Conservation (phyloP, 1,284 basidiomycete genomes). For the Hemileia vastatrix region DNA sequence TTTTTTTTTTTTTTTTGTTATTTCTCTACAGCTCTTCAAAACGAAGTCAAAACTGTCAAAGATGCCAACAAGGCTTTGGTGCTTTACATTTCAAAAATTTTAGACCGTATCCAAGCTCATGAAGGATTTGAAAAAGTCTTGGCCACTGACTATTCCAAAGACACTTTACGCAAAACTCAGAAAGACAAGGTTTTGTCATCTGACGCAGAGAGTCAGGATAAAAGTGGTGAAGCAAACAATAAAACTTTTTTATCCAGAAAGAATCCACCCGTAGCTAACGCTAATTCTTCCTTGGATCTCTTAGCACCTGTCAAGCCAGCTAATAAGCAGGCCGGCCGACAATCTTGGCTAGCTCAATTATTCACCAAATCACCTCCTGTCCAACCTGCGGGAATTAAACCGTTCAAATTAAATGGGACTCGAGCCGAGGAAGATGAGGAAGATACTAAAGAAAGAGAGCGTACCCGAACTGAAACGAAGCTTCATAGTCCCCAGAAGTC, state of each 20-base stretch:
- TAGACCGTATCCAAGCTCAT: constrained; percentile 84
- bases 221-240: not conserved
- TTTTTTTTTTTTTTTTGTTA: too few relatives aligned
- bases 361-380: constrained; percentile 9
- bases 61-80: constrained; percentile 91
- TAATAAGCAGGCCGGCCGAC: too few relatives aligned
- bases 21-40: constrained; percentile 53
- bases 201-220: not conserved
- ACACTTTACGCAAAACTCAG: constrained; percentile 58
- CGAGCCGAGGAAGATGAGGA: constrained; percentile 67
- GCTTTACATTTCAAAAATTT: constrained; percentile 88
- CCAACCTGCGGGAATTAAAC: constrained; percentile 46
- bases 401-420: constrained; percentile 46
- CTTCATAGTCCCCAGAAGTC: constrained; percentile 66
- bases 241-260: too few relatives aligned
- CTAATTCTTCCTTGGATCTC: not conserved
- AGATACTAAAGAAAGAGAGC: constrained; percentile 69
- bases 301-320: too few relatives aligned
- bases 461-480: constrained; percentile 76
- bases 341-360: constrained; percentile 20
- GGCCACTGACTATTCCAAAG: constrained; percentile 60
- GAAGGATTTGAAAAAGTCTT: constrained; percentile 91
- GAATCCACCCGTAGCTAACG: not conserved
- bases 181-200: constrained; percentile 45
- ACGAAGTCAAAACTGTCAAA: constrained; percentile 76